Percentiles rank a stretch among this genome's conserved stretches.
phyloP scores from a whole-genome alignment of 1,139 yeast genomes.

The Debaryomyces udenii region DNA sequence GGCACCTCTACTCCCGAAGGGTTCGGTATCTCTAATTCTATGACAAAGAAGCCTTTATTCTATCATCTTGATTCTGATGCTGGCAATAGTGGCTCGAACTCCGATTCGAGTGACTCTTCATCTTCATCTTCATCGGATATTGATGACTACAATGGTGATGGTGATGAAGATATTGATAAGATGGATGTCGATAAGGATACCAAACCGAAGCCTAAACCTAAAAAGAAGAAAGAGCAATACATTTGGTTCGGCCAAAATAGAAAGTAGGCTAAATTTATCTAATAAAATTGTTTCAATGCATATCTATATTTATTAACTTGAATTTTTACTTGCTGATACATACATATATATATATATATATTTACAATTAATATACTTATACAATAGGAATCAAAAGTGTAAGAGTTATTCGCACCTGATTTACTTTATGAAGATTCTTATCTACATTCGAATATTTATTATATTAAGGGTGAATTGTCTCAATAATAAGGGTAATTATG shows the following conservation, averaged over 20 bases:
- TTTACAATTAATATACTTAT: neutral
- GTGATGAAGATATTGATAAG: constrained; percentile 11
- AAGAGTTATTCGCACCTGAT: neutral
- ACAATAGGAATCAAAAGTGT: neutral
- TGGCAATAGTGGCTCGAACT: constrained; percentile 19
- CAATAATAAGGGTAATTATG: neutral
- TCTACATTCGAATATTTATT: neutral
- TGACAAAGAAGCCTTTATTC: constrained; percentile 29
- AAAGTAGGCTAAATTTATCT: constrained; percentile 1
- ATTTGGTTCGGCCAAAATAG: constrained; percentile 45
- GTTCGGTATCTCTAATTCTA: constrained; percentile 2
- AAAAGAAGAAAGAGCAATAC: constrained; percentile 23
- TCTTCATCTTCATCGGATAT: constrained; percentile 5
- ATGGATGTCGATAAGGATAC: constrained; percentile 14
- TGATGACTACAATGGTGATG: constrained; percentile 9
- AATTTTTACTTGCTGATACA: neutral
- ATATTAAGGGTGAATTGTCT: neutral
- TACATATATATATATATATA: constrained; percentile 4
- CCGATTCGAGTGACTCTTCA: constrained; percentile 8
- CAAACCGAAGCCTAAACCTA: constrained; percentile 5
- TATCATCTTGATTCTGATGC: constrained; percentile 33
- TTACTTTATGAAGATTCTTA: neutral
- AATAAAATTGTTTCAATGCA: neutral
- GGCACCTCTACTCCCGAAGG: constrained; percentile 16
- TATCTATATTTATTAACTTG: constrained; percentile 5